These are phyloP conservation scores for Cercospora sp. DNA, from an alignment of 2,329 filamentous ascomycete genomes.

Conservation along the genomic window DNA sequence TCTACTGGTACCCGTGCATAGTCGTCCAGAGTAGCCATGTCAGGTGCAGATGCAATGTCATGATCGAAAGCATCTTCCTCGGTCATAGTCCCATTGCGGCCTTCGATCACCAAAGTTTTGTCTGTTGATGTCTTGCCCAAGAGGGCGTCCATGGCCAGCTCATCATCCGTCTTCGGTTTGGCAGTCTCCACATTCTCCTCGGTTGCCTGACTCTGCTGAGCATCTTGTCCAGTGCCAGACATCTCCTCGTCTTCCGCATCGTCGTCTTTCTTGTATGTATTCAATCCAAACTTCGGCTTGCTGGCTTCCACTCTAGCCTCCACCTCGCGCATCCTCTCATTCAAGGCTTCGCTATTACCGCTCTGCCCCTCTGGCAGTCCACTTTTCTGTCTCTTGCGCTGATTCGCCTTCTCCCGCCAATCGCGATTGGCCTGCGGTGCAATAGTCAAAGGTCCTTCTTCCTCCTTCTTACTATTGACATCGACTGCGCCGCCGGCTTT, in stretches of 20 bases:
- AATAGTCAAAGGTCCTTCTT: conserved; percentile 58
- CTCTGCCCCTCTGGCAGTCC: conserved; percentile 52
- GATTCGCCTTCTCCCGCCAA: conserved; percentile 58
- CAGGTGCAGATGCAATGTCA: conserved; percentile 71
- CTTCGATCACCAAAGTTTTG: conserved; percentile 44
- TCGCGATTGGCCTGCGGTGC: conserved; percentile 60
- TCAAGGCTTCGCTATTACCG: conserved; percentile 26
- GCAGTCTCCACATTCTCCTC: conserved; percentile 12
- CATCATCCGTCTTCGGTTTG: conserved; percentile 55
- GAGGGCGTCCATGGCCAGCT: conserved; percentile 53
- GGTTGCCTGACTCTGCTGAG: conserved; percentile 26
- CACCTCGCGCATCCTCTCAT: conserved; percentile 31
- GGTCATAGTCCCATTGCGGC: conserved; percentile 32
- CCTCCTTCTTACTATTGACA: conserved; percentile 38
- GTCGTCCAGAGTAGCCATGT: conserved; percentile 74
- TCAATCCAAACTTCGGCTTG: conserved; percentile 58
- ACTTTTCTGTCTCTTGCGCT: conserved; percentile 56
- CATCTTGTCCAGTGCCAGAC: conserved; percentile 7
- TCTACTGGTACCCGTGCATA: conserved; percentile 90
- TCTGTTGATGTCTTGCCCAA: conserved; percentile 42
- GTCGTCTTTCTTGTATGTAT: conserved; percentile 40
- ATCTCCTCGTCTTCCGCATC: conserved; percentile 13
- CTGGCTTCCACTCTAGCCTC: conserved; percentile 39
- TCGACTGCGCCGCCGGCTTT: conserved; percentile 53
- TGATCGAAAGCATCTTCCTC: conserved; percentile 42